A percentile compares a stretch with the other conserved stretches of the same genome.
These are phyloP conservation scores for Fusarium verticillioides DNA, from an alignment of 2,329 filamentous ascomycete genomes.

Conservation along the genomic window DNA sequence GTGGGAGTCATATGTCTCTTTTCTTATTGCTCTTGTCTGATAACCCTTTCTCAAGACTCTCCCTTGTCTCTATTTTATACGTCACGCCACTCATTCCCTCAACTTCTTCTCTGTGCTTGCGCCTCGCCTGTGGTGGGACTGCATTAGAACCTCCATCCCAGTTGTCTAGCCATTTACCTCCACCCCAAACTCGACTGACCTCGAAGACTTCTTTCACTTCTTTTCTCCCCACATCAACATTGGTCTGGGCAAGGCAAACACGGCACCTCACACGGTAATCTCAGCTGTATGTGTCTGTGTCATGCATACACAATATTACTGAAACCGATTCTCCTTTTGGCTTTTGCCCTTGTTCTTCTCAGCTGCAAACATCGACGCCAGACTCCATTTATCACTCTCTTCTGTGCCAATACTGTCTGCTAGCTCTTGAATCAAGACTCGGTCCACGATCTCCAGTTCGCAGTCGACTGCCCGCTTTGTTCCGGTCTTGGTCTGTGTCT, in stretches of 20 bases:
- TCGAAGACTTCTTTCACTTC: conserved; percentile 31
- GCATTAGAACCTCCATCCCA: conserved; percentile 32
- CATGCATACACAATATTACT: conserved; percentile 35
- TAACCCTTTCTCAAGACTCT: conserved; percentile 5
- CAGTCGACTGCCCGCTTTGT: conserved; percentile 24
- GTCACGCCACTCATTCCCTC: conserved; percentile 35
- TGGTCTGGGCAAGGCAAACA: conserved; percentile 18
- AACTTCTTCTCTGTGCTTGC: conserved; percentile 23
- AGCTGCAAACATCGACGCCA: conserved; percentile 32
- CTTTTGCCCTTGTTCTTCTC: conserved; percentile 14
- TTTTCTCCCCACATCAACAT: conserved; percentile 34
- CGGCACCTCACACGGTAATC: conserved; percentile 39
- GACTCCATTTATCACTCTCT: conserved; percentile 15
- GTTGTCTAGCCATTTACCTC: conserved; percentile 28
- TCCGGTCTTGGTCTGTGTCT: conserved; percentile 41
- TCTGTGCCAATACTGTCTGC: conserved; percentile 17
- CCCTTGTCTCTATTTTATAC: conserved; percentile 3
- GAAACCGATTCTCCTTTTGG: conserved; percentile 21
- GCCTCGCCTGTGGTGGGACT: conserved; percentile 31
- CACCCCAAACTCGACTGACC: conserved; percentile 21
- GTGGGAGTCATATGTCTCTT: neutral
- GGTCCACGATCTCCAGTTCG: conserved; percentile 17
- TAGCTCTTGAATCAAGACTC: conserved; percentile 15
- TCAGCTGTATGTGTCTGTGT: conserved; percentile 36
- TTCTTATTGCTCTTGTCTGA: conserved; percentile 1